Percentiles rank a stretch among this genome's conserved stretches.
Evolutionary conservation across 2,329 filamentous ascomycete genomes (phyloP).

Genomic region (Nigrospora sphaerica): DNA sequence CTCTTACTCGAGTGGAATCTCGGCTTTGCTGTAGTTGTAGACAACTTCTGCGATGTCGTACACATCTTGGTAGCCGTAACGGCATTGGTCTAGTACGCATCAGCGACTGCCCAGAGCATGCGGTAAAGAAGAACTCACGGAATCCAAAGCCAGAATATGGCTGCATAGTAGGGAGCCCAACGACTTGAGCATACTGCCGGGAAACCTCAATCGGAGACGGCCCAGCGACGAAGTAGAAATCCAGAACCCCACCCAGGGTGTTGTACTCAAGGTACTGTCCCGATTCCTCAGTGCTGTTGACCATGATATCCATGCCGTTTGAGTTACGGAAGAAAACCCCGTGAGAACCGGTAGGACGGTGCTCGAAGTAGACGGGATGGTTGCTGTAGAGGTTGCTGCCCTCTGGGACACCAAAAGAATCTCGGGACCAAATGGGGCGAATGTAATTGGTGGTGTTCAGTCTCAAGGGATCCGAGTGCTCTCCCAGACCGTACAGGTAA

Average conservation of each 20-base stretch:
- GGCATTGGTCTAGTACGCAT: constrained; percentile 47
- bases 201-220: constrained; percentile 51
- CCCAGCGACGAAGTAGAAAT: constrained; percentile 61
- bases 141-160: constrained; percentile 59
- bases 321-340: constrained; percentile 66
- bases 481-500: constrained; percentile 71
- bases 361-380: constrained; percentile 71
- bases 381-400: constrained; percentile 64
- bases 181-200: constrained; percentile 50
- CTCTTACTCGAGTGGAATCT: constrained; percentile 54
- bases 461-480: constrained; percentile 65
- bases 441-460: constrained; percentile 63
- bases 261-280: constrained; percentile 75
- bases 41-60: constrained; percentile 61
- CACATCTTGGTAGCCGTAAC: constrained; percentile 58
- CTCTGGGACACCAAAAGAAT: constrained; percentile 54
- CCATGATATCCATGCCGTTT: constrained; percentile 71
- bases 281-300: constrained; percentile 52
- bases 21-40: constrained; percentile 57
- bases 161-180: constrained; percentile 51
- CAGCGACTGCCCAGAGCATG: background rate
- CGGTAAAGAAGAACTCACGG: constrained; percentile 6
- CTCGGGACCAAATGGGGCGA: constrained; percentile 63
- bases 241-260: constrained; percentile 67
- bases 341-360: constrained; percentile 51